Evolutionary conservation across 164 flowering plant genomes (phyloP).

Genomic region (Magnolia officinalis): DNA sequence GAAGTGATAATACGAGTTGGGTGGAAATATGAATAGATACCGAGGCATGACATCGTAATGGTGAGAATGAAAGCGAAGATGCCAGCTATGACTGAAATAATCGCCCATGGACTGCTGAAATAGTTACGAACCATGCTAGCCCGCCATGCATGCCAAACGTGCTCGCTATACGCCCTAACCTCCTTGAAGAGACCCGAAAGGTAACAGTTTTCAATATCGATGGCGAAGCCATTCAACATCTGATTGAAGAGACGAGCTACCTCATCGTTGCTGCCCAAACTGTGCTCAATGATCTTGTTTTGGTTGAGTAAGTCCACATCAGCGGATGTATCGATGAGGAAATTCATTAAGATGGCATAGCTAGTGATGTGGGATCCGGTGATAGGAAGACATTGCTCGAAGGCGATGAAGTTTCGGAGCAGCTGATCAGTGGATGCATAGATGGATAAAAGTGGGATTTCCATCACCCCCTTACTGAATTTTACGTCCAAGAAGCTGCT

Average conservation of each 20-base stretch:
- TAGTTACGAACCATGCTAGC: slow-evolving; percentile 47
- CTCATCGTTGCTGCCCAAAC: slow-evolving; percentile 34
- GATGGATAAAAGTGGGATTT: slow-evolving; percentile 23
- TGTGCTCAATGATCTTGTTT: slow-evolving; percentile 5
- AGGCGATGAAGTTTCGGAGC: slow-evolving; percentile 1
- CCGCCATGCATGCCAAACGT: slow-evolving; percentile 37
- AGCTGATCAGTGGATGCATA: slow-evolving; percentile 16
- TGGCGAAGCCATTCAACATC: slow-evolving; percentile 33
- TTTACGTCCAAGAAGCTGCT: slow-evolving; percentile 12
- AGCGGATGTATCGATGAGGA: slow-evolving; percentile 15
- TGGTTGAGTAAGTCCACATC: slow-evolving; percentile 24
- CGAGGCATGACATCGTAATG: background rate
- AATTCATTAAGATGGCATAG: slow-evolving; percentile 22
- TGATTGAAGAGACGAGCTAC: slow-evolving; percentile 39
- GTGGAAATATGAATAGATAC: background rate
- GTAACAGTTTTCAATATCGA: slow-evolving; percentile 27
- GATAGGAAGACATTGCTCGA: slow-evolving; percentile 6
- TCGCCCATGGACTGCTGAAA: background rate
- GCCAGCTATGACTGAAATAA: background rate
- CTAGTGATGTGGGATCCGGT: slow-evolving; percentile 19
- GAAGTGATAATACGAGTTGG: too few relatives aligned
- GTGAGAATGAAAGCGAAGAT: background rate
- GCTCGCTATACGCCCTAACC: slow-evolving; percentile 34
- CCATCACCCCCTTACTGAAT: slow-evolving; percentile 17
- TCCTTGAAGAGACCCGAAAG: slow-evolving; percentile 24